Percentiles rank a stretch among this genome's conserved stretches.
Evolutionary conservation across 371 early-diverging fungal genomes (phyloP).

Genomic region (Catenaria anguillulae): DNA sequence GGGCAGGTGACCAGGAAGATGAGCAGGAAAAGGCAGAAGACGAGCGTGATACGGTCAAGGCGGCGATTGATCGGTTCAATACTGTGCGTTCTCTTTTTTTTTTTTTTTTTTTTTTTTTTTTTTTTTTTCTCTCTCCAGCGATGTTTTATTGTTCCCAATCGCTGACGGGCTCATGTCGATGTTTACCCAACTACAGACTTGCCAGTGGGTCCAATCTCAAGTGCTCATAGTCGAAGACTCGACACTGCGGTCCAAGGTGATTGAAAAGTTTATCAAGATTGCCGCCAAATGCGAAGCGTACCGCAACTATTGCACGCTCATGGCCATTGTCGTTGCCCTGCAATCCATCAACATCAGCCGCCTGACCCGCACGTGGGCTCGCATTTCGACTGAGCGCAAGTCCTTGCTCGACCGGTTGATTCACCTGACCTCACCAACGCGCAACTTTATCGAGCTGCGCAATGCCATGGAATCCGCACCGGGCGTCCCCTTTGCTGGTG

Average conservation of each 20-base stretch:
- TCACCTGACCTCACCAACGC: constrained; percentile 39
- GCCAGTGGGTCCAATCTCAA: constrained; percentile 56
- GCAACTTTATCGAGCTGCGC: constrained; percentile 50
- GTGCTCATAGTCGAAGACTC: constrained; percentile 36
- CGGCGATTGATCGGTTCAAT: constrained; percentile 49
- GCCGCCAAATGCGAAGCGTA: constrained; percentile 49
- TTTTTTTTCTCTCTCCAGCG: not conserved
- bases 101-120: not conserved
- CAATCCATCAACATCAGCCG: constrained; percentile 44
- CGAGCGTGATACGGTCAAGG: constrained; percentile 23
- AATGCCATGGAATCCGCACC: constrained; percentile 29
- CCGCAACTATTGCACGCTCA: constrained; percentile 46
- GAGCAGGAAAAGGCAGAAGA: constrained; percentile 9
- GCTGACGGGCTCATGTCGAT: constrained; percentile 10
- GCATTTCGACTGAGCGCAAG: constrained; percentile 30
- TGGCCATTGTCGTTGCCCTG: constrained; percentile 45
- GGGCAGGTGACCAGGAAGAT: not conserved
- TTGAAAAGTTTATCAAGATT: constrained; percentile 56
- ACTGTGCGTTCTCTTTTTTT: constrained; percentile 16
- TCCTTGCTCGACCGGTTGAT: constrained; percentile 38
- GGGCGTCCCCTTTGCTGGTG: constrained; percentile 18
- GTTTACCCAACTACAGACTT: constrained; percentile 20
- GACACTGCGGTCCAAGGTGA: constrained; percentile 39
- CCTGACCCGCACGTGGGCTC: constrained; percentile 39
- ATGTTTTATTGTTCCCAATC: not conserved